Evolutionary conservation across 169 alveolate species (phyloP).

Genomic region (Fabrea salina): DNA sequence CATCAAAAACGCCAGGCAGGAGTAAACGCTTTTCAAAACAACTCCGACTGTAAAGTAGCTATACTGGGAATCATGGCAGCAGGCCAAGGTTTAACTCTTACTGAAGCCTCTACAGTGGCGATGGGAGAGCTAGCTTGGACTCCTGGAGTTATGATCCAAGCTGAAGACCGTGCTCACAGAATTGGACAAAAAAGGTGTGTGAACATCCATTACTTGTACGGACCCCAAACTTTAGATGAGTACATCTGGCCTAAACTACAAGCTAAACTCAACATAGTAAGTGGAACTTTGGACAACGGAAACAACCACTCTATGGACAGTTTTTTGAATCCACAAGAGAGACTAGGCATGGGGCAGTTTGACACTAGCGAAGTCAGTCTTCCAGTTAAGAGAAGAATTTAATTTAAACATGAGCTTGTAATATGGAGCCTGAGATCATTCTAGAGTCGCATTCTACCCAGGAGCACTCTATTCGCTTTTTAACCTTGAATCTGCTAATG

Average conservation of each 20-base stretch:
- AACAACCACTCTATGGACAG: constrained; percentile 50
- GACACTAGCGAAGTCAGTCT: not conserved
- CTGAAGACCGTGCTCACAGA: constrained; percentile 98
- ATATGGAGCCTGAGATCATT: no score
- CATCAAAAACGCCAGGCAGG: constrained; percentile 83
- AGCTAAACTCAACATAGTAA: constrained; percentile 56
- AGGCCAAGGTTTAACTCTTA: constrained; percentile 92
- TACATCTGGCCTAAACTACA: constrained; percentile 58
- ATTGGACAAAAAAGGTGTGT: constrained; percentile 84
- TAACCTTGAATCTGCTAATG: constrained; percentile 45
- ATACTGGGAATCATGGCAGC: constrained; percentile 94
- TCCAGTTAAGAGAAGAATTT: no score
- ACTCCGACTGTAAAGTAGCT: constrained; percentile 83
- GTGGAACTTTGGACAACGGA: constrained; percentile 64
- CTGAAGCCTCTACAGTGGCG: constrained; percentile 96
- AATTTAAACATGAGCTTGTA: no score
- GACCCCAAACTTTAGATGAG: constrained; percentile 75
- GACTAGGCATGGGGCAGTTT: constrained; percentile 53
- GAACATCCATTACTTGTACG: constrained; percentile 75
- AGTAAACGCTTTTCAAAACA: constrained; percentile 89
- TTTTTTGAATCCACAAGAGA: constrained; percentile 35
- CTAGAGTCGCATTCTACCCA: no score
- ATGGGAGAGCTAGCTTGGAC: constrained; percentile 97
- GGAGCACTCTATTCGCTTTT: constrained; percentile 32
- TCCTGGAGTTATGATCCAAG: constrained; percentile 96